Percentiles rank a stretch among this genome's conserved stretches.
Conservation (phyloP, 371 early-diverging fungal genomes). For the Catenaria anguillulae region DNA sequence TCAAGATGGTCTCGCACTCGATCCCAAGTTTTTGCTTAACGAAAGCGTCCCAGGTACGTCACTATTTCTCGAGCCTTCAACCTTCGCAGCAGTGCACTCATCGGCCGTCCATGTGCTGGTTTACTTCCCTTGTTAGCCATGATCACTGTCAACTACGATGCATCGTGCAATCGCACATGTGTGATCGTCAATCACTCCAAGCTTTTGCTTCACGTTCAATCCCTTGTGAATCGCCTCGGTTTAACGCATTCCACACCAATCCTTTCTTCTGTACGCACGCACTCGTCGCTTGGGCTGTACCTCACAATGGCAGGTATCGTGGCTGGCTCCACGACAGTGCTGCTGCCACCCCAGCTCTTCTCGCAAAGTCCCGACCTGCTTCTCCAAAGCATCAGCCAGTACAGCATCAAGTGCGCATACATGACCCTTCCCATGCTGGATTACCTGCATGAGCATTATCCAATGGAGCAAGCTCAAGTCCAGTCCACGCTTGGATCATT, state of each 20-base stretch:
- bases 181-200: neutral
- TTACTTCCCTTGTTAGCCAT: too few species aligned
- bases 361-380: conserved; percentile 36
- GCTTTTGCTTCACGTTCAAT: neutral
- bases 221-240: neutral
- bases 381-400: conserved; percentile 46
- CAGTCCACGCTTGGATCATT: neutral
- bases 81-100: too few species aligned
- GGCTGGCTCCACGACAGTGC: conserved; percentile 33
- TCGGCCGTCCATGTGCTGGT: too few species aligned
- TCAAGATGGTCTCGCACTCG: neutral
- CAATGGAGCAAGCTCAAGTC: neutral
- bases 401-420: conserved; percentile 49
- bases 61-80: too few species aligned
- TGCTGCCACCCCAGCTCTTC: conserved; percentile 38
- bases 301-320: conserved; percentile 49
- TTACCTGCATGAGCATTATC: conserved; percentile 41
- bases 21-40: neutral
- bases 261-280: conserved; percentile 47
- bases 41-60: neutral
- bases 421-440: conserved; percentile 56
- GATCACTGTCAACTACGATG: neutral
- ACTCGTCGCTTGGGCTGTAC: conserved; percentile 56
- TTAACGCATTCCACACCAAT: conserved; percentile 26
- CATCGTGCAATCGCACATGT: neutral